A percentile compares a stretch with the other conserved stretches of the same genome.
Conservation (phyloP, 202 grass and related monocot species). For the Setaria italica region DNA sequence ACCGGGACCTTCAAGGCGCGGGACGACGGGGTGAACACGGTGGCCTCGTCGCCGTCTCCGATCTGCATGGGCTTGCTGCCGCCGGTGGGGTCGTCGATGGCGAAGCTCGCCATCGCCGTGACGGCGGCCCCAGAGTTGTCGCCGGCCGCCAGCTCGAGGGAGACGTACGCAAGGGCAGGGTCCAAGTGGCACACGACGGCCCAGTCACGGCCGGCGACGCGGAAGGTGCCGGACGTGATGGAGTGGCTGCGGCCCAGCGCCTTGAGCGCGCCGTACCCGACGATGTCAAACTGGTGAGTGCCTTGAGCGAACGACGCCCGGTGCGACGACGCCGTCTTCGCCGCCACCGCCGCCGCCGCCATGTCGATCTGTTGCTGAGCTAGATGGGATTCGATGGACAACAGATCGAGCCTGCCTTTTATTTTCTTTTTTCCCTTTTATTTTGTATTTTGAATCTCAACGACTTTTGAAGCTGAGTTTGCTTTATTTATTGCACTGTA, state of each 20-base stretch:
- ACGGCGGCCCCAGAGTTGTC: too few relatives aligned
- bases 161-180: neutral
- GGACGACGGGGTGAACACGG: too few relatives aligned
- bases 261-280: slow-evolving; percentile 39
- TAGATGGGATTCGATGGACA: too few relatives aligned
- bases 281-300: slow-evolving; percentile 44
- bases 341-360: neutral
- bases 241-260: slow-evolving; percentile 29
- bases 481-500: too few relatives aligned
- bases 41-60: too few relatives aligned
- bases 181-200: slow-evolving; percentile 14
- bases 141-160: neutral
- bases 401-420: too few relatives aligned
- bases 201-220: slow-evolving; percentile 42
- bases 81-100: slow-evolving; percentile 20
- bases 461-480: too few relatives aligned
- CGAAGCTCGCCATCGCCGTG: slow-evolving; percentile 31
- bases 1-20: too few relatives aligned
- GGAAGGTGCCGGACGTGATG: slow-evolving; percentile 41
- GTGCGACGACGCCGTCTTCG: slow-evolving; percentile 29
- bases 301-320: slow-evolving; percentile 17
- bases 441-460: too few relatives aligned
- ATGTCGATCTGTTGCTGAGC: too few relatives aligned
- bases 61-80: neutral
- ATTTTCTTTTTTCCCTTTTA: too few relatives aligned